Conservation (phyloP, 306 rosid species). For the Purshia tridentata region DNA sequence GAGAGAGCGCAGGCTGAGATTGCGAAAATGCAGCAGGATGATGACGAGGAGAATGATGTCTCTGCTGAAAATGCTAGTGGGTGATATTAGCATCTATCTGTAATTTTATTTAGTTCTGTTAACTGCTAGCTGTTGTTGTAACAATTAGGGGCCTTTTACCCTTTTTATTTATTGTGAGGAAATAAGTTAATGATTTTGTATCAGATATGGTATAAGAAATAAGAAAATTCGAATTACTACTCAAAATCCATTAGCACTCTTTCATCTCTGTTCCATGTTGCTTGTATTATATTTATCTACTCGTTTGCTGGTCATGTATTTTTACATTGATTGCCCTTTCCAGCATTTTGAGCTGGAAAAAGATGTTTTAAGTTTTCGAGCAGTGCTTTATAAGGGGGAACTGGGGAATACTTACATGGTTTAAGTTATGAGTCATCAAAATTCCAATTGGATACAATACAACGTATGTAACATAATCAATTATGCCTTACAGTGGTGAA, state of each 20-base stretch:
- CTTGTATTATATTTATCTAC: neutral
- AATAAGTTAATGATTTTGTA: slow-evolving; percentile 41
- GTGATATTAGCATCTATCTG: slow-evolving; percentile 34
- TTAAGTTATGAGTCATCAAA: neutral
- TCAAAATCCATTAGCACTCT: too few relatives aligned
- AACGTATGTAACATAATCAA: neutral
- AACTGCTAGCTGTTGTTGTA: slow-evolving; percentile 42
- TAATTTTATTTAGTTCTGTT: slow-evolving; percentile 29
- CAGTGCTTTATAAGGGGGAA: too few relatives aligned
- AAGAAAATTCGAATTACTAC: slow-evolving; percentile 17
- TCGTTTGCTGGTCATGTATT: neutral
- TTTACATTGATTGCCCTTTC: neutral
- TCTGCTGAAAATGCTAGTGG: slow-evolving; percentile 53
- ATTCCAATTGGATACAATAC: neutral
- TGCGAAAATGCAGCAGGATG: slow-evolving; percentile 48
- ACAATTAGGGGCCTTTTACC: slow-evolving; percentile 29
- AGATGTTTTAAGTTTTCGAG: neutral
- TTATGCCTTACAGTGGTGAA: neutral
- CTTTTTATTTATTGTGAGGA: slow-evolving; percentile 28
- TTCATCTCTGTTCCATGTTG: neutral
- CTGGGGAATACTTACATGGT: too few relatives aligned
- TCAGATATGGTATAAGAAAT: slow-evolving; percentile 20
- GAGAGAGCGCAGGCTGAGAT: slow-evolving; percentile 75
- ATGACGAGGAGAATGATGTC: slow-evolving; percentile 55
- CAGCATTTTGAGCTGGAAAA: neutral